Percentiles rank a stretch among this genome's conserved stretches.
phyloP scores from a whole-genome alignment of 441 rosid genomes.

The Melastoma candidum region DNA sequence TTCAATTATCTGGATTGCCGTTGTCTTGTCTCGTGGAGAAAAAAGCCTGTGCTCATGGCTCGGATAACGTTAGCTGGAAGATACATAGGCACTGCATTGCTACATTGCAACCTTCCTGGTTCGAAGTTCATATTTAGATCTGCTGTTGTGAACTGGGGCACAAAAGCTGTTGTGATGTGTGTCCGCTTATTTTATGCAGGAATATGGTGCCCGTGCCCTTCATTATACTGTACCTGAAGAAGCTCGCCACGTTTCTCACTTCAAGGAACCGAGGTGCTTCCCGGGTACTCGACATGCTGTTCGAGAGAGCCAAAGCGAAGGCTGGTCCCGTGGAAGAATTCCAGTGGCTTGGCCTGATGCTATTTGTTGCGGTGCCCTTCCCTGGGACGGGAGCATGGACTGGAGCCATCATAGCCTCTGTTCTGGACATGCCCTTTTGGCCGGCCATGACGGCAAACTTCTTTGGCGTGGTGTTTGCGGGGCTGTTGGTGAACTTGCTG shows the following conservation, averaged over 20 bases:
- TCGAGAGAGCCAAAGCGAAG: constrained; percentile 62
- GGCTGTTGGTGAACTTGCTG: constrained; percentile 68
- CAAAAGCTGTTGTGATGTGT: not conserved
- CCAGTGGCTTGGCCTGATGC: constrained; percentile 91
- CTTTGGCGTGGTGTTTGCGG: constrained; percentile 75
- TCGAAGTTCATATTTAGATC: not conserved
- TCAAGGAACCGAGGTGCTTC: constrained; percentile 53
- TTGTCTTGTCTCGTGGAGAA: too few species aligned
- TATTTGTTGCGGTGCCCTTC: constrained; percentile 90
- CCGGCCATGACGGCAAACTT: constrained; percentile 68
- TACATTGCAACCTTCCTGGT: too few species aligned
- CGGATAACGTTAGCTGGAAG: too few species aligned
- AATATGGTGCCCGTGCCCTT: constrained; percentile 97
- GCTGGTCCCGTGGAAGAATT: constrained; percentile 87
- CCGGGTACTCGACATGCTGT: constrained; percentile 42
- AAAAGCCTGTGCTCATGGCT: too few species aligned
- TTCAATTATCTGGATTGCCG: too few species aligned
- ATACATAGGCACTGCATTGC: too few species aligned
- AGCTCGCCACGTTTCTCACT: constrained; percentile 59
- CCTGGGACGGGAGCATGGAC: constrained; percentile 98
- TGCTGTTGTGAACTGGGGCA: not conserved
- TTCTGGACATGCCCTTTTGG: constrained; percentile 94
- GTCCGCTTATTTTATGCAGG: constrained; percentile 28
- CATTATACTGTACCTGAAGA: constrained; percentile 69
- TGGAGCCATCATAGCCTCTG: constrained; percentile 77